phyloP scores from a whole-genome alignment of 352 stramenopile species.

The Phytophthora fragariaefolia region DNA sequence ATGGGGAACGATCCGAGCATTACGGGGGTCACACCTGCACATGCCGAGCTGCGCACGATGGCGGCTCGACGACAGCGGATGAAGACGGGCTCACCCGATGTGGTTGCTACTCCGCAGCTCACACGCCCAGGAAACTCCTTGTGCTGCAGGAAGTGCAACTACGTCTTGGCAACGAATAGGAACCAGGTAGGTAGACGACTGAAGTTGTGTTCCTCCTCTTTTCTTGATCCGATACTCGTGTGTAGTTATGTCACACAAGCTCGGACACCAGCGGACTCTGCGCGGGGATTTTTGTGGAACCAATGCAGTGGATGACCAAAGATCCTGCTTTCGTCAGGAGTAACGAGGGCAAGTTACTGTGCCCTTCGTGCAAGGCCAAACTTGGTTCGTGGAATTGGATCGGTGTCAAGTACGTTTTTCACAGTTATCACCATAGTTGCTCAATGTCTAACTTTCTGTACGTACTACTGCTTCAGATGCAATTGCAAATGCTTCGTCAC shows the following conservation, averaged over 20 bases:
- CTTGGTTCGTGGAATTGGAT: constrained; percentile 83
- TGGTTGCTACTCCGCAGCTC: constrained; percentile 39
- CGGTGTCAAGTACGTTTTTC: constrained; percentile 60
- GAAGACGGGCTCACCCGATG: constrained; percentile 31
- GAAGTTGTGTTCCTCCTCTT: background rate
- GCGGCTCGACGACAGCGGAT: constrained; percentile 45
- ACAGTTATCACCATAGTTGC: background rate
- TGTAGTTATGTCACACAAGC: constrained; percentile 32
- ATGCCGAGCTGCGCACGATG: constrained; percentile 70
- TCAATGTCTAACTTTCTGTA: background rate
- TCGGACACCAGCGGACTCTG: constrained; percentile 15
- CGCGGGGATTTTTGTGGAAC: constrained; percentile 60
- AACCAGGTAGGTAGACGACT: constrained; percentile 49
- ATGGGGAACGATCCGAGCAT: constrained; percentile 57
- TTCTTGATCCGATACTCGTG: background rate
- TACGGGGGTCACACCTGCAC: constrained; percentile 53
- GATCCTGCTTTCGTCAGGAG: constrained; percentile 31
- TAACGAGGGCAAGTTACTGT: constrained; percentile 69
- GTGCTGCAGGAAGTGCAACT: constrained; percentile 70
- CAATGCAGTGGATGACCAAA: constrained; percentile 71
- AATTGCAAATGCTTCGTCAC: constrained; percentile 61
- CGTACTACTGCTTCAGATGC: constrained; percentile 43
- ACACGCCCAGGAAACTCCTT: constrained; percentile 26
- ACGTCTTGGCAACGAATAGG: constrained; percentile 48
- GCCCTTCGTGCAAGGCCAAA: constrained; percentile 73